Percentiles rank a stretch among this genome's conserved stretches.
These are phyloP conservation scores for Amylocarpus encephaloides DNA, from an alignment of 2,329 filamentous ascomycete genomes.

Conservation along the genomic window DNA sequence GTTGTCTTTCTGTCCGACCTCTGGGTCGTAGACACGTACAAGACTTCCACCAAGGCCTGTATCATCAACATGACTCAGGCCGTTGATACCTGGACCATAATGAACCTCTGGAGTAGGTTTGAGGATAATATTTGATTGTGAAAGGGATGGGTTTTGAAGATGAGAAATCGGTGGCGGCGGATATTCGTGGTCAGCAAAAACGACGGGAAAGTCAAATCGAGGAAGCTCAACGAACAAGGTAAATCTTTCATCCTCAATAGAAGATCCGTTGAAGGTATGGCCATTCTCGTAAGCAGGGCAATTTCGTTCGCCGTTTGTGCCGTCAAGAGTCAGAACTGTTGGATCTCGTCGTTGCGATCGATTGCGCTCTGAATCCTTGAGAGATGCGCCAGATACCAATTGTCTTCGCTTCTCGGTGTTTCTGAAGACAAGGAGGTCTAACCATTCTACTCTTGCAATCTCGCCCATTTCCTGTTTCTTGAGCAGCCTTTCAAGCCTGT, in stretches of 20 bases:
- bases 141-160: conserved; percentile 56
- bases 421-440: conserved; percentile 90
- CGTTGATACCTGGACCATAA: conserved; percentile 82
- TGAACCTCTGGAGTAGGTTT: conserved; percentile 84
- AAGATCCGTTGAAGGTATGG: conserved; percentile 27
- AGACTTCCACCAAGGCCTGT: conserved; percentile 52
- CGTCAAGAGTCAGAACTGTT: conserved; percentile 32
- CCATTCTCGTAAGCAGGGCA: conserved; percentile 35
- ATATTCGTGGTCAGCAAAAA: conserved; percentile 94
- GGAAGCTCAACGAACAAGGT: conserved; percentile 86
- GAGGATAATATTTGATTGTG: conserved; percentile 62
- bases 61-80: conserved; percentile 45
- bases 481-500: conserved; percentile 80
- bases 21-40: conserved; percentile 86
- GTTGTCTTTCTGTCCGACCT: conserved; percentile 83
- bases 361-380: conserved; percentile 50
- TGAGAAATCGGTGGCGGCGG: conserved; percentile 75
- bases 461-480: conserved; percentile 99
- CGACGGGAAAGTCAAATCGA: conserved; percentile 89
- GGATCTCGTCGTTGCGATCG: conserved; percentile 30
- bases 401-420: conserved; percentile 73
- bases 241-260: conserved; percentile 54
- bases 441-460: conserved; percentile 86
- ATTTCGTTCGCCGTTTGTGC: conserved; percentile 21
- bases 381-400: conserved; percentile 56